Evolutionary conservation across 305 asterid species (phyloP).

Genomic region (Petunia hybrid): DNA sequence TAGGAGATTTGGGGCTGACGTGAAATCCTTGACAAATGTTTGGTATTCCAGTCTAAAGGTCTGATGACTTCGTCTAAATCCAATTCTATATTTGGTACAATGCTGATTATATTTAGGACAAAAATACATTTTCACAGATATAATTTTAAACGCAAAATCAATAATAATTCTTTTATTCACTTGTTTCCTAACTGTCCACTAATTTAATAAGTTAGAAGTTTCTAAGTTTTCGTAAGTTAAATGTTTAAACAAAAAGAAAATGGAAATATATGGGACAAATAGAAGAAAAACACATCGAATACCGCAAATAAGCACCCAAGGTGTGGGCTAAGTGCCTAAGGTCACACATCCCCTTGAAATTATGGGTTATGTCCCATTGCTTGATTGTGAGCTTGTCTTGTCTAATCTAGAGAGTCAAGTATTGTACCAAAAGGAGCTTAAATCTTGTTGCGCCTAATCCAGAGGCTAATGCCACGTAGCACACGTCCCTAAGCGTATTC

Average conservation of each 20-base stretch:
- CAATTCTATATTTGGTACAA: conserved; percentile 18
- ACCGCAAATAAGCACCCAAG: background rate
- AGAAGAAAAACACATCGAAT: background rate
- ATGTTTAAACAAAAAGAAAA: background rate
- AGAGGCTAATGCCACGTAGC: background rate
- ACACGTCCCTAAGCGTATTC: background rate
- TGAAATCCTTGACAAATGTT: conserved; percentile 8
- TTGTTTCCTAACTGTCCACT: background rate
- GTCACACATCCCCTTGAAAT: background rate
- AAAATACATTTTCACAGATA: background rate
- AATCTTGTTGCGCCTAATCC: conserved; percentile 14
- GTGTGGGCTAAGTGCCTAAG: background rate
- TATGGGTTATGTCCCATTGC: background rate
- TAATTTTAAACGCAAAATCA: background rate
- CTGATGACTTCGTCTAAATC: background rate
- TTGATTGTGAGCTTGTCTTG: background rate
- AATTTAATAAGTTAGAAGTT: background rate
- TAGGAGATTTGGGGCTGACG: background rate
- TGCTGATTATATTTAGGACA: background rate
- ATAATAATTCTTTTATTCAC: conserved; percentile 10
- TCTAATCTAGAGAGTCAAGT: background rate
- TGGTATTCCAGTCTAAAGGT: background rate
- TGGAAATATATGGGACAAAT: background rate
- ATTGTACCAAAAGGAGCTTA: background rate
- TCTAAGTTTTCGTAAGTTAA: background rate